phyloP scores from a whole-genome alignment of 352 stramenopile genomes.

The Globisporangium iwayamae region DNA sequence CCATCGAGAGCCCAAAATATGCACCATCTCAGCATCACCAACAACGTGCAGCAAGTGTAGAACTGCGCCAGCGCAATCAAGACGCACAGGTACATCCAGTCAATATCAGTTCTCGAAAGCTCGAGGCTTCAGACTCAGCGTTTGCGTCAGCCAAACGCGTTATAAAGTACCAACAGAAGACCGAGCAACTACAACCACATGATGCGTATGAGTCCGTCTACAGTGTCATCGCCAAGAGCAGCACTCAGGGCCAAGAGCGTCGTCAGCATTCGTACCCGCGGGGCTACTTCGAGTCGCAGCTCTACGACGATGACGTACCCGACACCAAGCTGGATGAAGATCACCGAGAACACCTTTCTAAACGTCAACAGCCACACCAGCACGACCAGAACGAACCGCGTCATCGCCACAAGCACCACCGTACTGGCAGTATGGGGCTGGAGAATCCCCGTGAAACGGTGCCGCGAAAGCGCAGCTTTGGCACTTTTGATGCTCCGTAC shows the following conservation, averaged over 20 bases:
- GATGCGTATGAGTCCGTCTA: background rate
- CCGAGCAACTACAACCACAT: background rate
- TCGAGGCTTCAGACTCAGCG: background rate
- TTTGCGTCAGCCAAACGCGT: background rate
- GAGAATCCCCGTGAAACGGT: background rate
- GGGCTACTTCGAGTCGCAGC: constrained; percentile 5
- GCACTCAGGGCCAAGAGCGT: background rate
- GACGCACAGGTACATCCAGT: background rate
- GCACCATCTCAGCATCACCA: constrained; percentile 1
- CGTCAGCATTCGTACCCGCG: constrained; percentile 3
- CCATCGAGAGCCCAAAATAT: background rate
- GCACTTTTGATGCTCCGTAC: constrained; percentile 2
- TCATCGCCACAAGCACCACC: constrained; percentile 1
- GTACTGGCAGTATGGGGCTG: background rate
- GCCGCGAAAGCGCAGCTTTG: background rate
- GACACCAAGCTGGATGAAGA: background rate
- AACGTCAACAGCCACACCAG: background rate
- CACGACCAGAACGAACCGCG: constrained; percentile 1
- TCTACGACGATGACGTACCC: background rate
- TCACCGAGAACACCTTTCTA: background rate
- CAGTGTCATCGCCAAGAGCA: background rate
- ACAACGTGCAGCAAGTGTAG: background rate
- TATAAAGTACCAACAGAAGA: background rate
- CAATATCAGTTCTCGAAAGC: background rate
- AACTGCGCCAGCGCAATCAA: background rate